Base-by-base conservation (phyloP, 2,329 filamentous ascomycete species). In the Bimuria novae-zelandiae region DNA sequence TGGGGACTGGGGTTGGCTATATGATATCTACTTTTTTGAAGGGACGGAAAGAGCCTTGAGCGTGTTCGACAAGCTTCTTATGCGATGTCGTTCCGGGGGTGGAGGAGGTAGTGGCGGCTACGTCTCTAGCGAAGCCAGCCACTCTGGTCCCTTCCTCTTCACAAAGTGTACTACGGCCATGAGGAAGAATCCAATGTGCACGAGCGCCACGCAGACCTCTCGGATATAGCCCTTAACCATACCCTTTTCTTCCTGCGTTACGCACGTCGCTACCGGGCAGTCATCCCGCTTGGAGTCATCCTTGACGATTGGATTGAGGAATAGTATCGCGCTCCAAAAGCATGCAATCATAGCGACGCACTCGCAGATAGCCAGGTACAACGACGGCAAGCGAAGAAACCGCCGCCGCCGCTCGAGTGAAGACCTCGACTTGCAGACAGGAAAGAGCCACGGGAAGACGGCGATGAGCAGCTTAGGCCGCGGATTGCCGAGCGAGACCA, bases 1-100 rank as follows among this genome's bases (percentile, higher is more conserved):
- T 79, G 59, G 69, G 81, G 2, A 72, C 67, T 3, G 83, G 82
- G 0, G 77, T 80, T 79, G 19, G 21, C 6, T 25, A 27, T 21
- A 46, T 46, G 43, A 27, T 45, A 11, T 36, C 7, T 12, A 36
- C 43, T 4, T 46, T 35, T 17, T 29, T 21, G 30, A 25, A n/a
- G 21, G 43, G 43, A n/a, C 21, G 43, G 43, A 46, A n/a, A n/a
- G n/a, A n/a, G n/a, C n/a, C n/a, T n/a, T n/a, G n/a, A 46, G 8
- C 30, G 30, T 6, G 43, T 21, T 4, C 36, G 29, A 46, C 3
- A 16, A 16, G 33, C 7, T 16, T 7, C 4, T 16, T 4, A 16
- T 17, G 5, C 33, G n/a, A 17, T 7, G 4, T 36, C 33, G 8
- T 16, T 17, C n/a, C n/a, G n/a, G n/a, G n/a, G n/a, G n/a, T n/a